A percentile compares a stretch with the other conserved stretches of the same genome.
Conservation (phyloP, 768 basidiomycete species). For the Hysterangium stoloniferum region DNA sequence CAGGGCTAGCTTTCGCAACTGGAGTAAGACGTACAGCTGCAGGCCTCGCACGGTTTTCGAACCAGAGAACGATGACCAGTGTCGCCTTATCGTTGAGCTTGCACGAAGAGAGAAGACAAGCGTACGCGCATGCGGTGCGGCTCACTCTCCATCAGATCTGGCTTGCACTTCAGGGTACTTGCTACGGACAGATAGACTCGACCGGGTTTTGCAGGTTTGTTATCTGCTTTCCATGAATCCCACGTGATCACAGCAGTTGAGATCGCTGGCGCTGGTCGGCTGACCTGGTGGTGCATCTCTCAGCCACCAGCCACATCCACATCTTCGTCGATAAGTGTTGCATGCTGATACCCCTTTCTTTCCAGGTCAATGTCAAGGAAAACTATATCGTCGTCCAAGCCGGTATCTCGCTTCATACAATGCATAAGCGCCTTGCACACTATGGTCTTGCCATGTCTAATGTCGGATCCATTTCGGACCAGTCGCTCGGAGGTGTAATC, state of each 20-base stretch:
- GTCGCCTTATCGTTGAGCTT: slow-evolving; percentile 70
- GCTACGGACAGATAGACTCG: slow-evolving; percentile 69
- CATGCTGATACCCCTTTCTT: slow-evolving; percentile 14
- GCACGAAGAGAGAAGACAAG: slow-evolving; percentile 64
- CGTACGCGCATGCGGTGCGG: slow-evolving; percentile 80
- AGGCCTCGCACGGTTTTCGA: slow-evolving; percentile 64
- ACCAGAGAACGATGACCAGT: slow-evolving; percentile 62
- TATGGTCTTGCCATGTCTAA: slow-evolving; percentile 82
- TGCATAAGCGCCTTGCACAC: slow-evolving; percentile 60
- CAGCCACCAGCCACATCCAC: too few relatives aligned
- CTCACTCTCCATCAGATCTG: slow-evolving; percentile 90
- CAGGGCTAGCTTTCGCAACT: slow-evolving; percentile 62
- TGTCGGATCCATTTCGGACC: slow-evolving; percentile 94
- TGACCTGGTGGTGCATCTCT: too few relatives aligned
- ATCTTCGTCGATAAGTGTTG: slow-evolving; percentile 2
- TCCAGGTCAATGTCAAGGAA: slow-evolving; percentile 64
- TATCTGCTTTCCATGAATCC: background rate
- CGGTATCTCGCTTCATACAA: slow-evolving; percentile 67
- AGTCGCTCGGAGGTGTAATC: slow-evolving; percentile 86
- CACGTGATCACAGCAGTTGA: slow-evolving; percentile 12
- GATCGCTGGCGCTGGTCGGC: slow-evolving; percentile 6
- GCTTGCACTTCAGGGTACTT: slow-evolving; percentile 86
- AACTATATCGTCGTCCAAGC: slow-evolving; percentile 63
- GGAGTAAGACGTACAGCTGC: slow-evolving; percentile 77
- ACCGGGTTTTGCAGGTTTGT: slow-evolving; percentile 71